These are phyloP conservation scores for Neurospora terricola DNA, from an alignment of 495 filamentous ascomycete species.

Conservation along the genomic window DNA sequence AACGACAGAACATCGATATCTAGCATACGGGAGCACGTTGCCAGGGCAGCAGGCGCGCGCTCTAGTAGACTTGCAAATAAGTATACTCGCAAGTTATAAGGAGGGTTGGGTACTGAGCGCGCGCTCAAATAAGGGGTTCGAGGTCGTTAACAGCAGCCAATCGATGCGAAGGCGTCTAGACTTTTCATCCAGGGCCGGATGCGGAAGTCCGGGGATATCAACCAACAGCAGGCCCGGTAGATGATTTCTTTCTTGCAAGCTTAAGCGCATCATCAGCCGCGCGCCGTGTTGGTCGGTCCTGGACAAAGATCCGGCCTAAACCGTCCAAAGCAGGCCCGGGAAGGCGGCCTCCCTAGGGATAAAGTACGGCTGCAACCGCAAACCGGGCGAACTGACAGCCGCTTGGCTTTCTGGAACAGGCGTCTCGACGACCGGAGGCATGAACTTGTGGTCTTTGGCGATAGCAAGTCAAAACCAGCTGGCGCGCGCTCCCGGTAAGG, in stretches of 20 bases:
- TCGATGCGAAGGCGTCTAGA: slow-evolving; percentile 2
- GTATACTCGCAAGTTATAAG: background rate
- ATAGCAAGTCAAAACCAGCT: background rate
- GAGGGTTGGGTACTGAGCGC: background rate
- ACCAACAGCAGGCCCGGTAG: slow-evolving; percentile 14
- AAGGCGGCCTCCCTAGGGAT: background rate
- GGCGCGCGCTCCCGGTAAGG: background rate
- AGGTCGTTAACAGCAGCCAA: slow-evolving; percentile 11
- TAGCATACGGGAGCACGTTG: background rate
- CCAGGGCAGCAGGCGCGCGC: slow-evolving; percentile 22
- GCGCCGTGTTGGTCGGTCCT: slow-evolving; percentile 8
- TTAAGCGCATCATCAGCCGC: slow-evolving; percentile 22
- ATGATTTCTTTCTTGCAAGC: slow-evolving; percentile 3
- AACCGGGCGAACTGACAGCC: background rate
- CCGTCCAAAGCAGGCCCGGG: background rate
- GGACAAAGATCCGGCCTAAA: background rate
- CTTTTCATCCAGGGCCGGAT: background rate
- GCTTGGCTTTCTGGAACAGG: background rate
- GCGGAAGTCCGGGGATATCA: slow-evolving; percentile 3
- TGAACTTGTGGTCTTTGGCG: background rate
- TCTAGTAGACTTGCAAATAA: background rate
- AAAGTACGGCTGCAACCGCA: slow-evolving; percentile 7
- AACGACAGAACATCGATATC: background rate
- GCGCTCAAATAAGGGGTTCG: background rate
- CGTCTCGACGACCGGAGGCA: background rate